Percentiles rank a stretch among this genome's conserved stretches.
These are phyloP conservation scores for Colletotrichum trifolii DNA, from an alignment of 2,329 filamentous ascomycete genomes.

Conservation along the genomic window DNA sequence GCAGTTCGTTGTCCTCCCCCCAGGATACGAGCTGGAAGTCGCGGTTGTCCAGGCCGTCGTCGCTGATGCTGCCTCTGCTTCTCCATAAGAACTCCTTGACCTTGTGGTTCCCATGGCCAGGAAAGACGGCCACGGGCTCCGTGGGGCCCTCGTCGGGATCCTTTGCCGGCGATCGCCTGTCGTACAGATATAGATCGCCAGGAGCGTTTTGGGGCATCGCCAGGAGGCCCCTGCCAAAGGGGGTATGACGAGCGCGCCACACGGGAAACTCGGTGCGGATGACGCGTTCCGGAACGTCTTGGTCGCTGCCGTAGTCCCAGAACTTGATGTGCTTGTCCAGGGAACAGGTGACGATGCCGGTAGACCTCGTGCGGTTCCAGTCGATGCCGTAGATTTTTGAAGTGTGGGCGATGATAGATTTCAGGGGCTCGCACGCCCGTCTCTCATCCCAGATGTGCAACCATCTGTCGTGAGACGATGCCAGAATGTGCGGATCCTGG, in stretches of 20 bases:
- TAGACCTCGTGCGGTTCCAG: slow-evolving; percentile 84
- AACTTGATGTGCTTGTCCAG: slow-evolving; percentile 93
- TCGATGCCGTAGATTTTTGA: slow-evolving; percentile 97
- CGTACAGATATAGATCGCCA: slow-evolving; percentile 86
- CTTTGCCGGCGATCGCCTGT: slow-evolving; percentile 64
- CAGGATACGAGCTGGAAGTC: slow-evolving; percentile 95
- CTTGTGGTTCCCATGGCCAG: slow-evolving; percentile 72
- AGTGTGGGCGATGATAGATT: slow-evolving; percentile 86
- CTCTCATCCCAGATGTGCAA: slow-evolving; percentile 92
- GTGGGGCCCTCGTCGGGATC: slow-evolving; percentile 56
- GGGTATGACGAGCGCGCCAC: slow-evolving; percentile 91
- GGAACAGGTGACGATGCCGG: slow-evolving; percentile 85
- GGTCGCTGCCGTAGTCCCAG: slow-evolving; percentile 79
- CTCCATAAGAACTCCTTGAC: slow-evolving; percentile 95
- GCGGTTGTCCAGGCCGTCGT: slow-evolving; percentile 79
- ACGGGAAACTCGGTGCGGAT: slow-evolving; percentile 88
- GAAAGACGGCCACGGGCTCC: slow-evolving; percentile 67
- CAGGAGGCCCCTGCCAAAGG: slow-evolving; percentile 85
- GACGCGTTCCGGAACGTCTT: slow-evolving; percentile 76
- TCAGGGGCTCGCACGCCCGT: slow-evolving; percentile 80
- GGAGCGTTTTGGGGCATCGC: slow-evolving; percentile 94
- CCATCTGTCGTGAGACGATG: slow-evolving; percentile 89
- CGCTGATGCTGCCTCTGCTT: slow-evolving; percentile 74
- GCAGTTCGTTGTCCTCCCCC: slow-evolving; percentile 87
- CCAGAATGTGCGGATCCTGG: slow-evolving; percentile 85